Base-by-base conservation (phyloP, 192 early-diverging fungal species). In the Diversispora eburnea region DNA sequence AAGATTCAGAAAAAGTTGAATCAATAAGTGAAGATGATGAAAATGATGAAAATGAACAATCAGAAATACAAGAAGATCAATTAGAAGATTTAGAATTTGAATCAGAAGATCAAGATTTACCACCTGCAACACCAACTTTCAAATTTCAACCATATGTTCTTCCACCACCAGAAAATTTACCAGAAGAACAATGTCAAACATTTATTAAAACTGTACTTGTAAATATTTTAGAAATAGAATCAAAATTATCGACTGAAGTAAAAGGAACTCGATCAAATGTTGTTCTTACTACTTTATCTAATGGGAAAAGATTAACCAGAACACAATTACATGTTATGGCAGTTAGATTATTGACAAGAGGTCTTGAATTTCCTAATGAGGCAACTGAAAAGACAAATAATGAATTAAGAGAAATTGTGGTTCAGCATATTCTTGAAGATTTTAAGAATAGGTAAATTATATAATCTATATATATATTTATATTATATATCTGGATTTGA, bases 391-490 rank as follows among this genome's bases (percentile, higher is more conserved):
- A 64, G 22, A 13, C 22, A 39, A 52, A 47, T 41, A 71, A 82
- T 66, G 74, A 78, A 33, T 46, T 81, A 65, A 76, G 76, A 60
- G 67, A 76, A 12, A 74, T 79, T 46, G 74, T 90, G 55, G 52
- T 89, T 6, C 77, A 87, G 22, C 90, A 82, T 70, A 78, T 91
- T 19, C 74, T 91, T 63, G 75, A 81, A 47, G 84, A 90, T 63
- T 89, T 94, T 63, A 77, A 79, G n/a, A 73, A 77, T 41, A 82
- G 90, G 84, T 88, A 33, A n/a, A n/a, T n/a, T n/a, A n/a, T n/a
- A 33, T 80, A 55, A 46, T 39, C n/a, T 6, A 41, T 13, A 17
- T 8, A 52, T 33, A 7, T 66, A 43, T 45, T 66, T 48, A 39
- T 8, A 48, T 13, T 8, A 48, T 13, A 68, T 49, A 20, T 59